Evolutionary conservation across 2,329 filamentous ascomycete genomes (phyloP).

Genomic region (Pseudogymnoascus sp.): DNA sequence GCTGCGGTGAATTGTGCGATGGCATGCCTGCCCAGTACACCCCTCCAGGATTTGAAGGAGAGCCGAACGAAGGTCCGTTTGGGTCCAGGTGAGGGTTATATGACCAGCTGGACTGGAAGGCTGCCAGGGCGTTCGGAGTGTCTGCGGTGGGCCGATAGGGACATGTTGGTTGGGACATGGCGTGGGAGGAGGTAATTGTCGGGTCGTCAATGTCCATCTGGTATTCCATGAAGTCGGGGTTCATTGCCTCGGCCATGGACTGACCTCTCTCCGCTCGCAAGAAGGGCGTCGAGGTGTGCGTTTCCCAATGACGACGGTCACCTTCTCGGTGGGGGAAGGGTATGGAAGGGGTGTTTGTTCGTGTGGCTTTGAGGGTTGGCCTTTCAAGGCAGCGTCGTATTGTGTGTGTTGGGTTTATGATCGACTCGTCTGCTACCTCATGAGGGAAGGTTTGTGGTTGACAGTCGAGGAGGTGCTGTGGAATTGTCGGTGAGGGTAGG

Average conservation of each 20-base stretch:
- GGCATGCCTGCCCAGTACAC: neutral
- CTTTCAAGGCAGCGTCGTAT: neutral
- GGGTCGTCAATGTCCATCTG: neutral
- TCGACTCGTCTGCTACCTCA: neutral
- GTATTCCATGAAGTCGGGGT: neutral
- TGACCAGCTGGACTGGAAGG: neutral
- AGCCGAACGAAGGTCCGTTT: neutral
- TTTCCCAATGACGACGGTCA: neutral
- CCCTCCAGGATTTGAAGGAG: neutral
- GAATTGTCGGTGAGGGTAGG: neutral
- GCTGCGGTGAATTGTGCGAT: too few species aligned
- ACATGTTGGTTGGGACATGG: neutral
- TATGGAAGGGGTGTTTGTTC: neutral
- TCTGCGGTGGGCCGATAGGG: neutral
- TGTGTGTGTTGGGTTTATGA: neutral
- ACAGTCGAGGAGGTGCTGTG: neutral
- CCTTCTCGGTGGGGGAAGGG: neutral
- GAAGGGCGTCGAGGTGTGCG: neutral
- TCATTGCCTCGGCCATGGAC: neutral
- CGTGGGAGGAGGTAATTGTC: neutral
- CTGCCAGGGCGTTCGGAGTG: neutral
- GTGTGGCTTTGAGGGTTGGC: neutral
- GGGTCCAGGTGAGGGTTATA: neutral
- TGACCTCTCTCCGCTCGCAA: neutral
- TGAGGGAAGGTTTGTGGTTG: neutral